Conservation (phyloP, 2,329 filamentous ascomycete genomes). For the Trichophyton mentagrophytes region DNA sequence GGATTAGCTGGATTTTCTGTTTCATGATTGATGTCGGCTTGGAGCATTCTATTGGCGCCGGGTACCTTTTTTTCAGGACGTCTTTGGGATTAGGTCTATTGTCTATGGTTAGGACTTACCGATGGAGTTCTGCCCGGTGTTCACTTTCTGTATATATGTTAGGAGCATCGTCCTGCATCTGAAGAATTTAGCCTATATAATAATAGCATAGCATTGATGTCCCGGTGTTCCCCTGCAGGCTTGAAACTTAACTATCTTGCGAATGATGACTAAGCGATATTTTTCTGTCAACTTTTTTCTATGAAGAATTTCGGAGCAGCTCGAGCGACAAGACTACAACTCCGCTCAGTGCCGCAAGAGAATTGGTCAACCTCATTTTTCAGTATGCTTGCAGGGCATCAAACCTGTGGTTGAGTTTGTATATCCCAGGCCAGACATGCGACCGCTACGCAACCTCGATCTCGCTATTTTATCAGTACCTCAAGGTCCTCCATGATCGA, state of each 20-base stretch:
- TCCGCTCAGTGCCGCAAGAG: background rate
- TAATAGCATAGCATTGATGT: background rate
- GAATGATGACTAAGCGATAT: background rate
- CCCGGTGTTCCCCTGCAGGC: no score
- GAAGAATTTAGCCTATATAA: background rate
- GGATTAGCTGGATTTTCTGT: background rate
- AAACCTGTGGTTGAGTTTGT: background rate
- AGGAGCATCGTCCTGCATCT: background rate
- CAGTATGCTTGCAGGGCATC: background rate
- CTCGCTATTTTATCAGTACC: background rate
- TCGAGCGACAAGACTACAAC: background rate
- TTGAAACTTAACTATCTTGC: background rate
- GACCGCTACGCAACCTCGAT: background rate
- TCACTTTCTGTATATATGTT: background rate
- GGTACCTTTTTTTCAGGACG: background rate
- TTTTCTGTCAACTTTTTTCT: background rate
- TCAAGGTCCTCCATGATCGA: background rate
- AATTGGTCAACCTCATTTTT: background rate
- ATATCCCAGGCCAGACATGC: background rate
- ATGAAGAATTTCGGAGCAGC: background rate
- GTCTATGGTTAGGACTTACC: background rate
- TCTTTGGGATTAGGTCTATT: background rate
- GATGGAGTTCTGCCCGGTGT: background rate
- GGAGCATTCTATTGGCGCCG: slow-evolving; percentile 9
- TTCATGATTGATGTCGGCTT: slow-evolving; percentile 11